A percentile compares a stretch with the other conserved stretches of the same genome.
Evolutionary conservation across 345 rosid species (phyloP).

Genomic region (Boechera divaricarpa): DNA sequence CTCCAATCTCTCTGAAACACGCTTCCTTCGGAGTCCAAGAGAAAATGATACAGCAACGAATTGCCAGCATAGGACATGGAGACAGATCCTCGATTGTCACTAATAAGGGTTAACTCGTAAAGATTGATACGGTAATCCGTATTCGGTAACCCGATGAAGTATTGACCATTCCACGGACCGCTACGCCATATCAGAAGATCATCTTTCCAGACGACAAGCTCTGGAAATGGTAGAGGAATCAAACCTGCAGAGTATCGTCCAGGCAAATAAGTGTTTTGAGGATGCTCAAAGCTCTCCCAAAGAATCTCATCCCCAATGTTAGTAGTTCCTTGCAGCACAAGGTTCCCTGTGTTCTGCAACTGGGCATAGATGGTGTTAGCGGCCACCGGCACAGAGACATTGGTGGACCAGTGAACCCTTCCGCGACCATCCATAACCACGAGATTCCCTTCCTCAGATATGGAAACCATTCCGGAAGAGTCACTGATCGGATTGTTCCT

Average conservation of each 20-base stretch:
- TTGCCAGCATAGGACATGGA: conserved; percentile 9
- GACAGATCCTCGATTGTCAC: conserved; percentile 32
- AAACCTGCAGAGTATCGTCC: conserved; percentile 51
- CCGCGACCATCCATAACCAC: conserved; percentile 49
- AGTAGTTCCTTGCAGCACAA: conserved; percentile 41
- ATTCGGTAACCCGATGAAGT: conserved; percentile 38
- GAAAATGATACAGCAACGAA: neutral
- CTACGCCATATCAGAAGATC: conserved; percentile 50
- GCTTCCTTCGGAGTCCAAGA: conserved; percentile 43
- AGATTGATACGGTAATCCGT: conserved; percentile 32
- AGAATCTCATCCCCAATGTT: conserved; percentile 6
- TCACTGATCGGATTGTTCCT: conserved; percentile 52
- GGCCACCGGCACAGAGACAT: conserved; percentile 30
- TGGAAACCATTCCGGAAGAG: conserved; percentile 45
- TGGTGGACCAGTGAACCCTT: conserved; percentile 58
- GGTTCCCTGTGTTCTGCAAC: conserved; percentile 57
- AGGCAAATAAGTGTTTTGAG: conserved; percentile 38
- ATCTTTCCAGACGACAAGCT: conserved; percentile 53
- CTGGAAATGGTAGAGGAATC: conserved; percentile 38
- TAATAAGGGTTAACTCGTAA: conserved; percentile 30
- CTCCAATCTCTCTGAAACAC: conserved; percentile 13
- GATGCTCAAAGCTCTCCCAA: conserved; percentile 65
- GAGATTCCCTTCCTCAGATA: conserved; percentile 56
- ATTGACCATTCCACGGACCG: conserved; percentile 63
- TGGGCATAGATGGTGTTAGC: conserved; percentile 41